A percentile compares a stretch with the other conserved stretches of the same genome.
Conservation (phyloP, 768 basidiomycete species). For the Auricularia cornea region DNA sequence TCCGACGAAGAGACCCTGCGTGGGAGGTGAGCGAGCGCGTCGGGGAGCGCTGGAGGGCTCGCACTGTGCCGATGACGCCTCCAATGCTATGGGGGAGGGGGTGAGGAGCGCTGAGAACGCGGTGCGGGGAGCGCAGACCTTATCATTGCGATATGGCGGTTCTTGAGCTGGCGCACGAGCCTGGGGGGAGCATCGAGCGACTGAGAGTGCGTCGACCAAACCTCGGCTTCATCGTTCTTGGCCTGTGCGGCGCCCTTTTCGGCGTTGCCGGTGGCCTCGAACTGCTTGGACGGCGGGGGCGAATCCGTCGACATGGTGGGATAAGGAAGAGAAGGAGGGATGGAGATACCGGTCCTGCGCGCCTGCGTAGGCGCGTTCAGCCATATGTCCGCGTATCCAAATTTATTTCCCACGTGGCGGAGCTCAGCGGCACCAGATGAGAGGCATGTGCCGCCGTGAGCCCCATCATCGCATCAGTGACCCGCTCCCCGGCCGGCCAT, state of each 20-base stretch:
- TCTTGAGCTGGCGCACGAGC: slow-evolving; percentile 59
- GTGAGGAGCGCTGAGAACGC: neutral
- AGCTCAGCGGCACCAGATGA: no score
- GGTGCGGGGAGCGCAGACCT: slow-evolving; percentile 32
- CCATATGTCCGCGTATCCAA: no score
- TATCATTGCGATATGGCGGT: slow-evolving; percentile 77
- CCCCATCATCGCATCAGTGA: no score
- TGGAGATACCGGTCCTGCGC: no score
- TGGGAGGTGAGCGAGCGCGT: neutral
- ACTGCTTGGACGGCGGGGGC: neutral
- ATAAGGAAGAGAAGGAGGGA: neutral
- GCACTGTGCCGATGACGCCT: slow-evolving; percentile 46
- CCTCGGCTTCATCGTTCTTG: neutral
- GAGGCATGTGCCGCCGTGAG: no score
- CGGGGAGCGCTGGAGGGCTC: neutral
- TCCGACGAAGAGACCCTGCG: slow-evolving; percentile 31
- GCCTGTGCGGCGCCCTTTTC: neutral
- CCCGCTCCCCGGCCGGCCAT: no score
- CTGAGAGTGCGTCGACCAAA: neutral
- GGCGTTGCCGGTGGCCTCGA: neutral
- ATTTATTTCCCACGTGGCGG: no score
- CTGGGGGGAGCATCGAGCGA: neutral
- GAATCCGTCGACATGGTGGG: neutral
- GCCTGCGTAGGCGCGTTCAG: no score
- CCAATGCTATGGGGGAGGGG: slow-evolving; percentile 20